A percentile compares a stretch with the other conserved stretches of the same genome.
Conservation (phyloP, 176 grass and related monocot genomes). For the Oryza officinalis region DNA sequence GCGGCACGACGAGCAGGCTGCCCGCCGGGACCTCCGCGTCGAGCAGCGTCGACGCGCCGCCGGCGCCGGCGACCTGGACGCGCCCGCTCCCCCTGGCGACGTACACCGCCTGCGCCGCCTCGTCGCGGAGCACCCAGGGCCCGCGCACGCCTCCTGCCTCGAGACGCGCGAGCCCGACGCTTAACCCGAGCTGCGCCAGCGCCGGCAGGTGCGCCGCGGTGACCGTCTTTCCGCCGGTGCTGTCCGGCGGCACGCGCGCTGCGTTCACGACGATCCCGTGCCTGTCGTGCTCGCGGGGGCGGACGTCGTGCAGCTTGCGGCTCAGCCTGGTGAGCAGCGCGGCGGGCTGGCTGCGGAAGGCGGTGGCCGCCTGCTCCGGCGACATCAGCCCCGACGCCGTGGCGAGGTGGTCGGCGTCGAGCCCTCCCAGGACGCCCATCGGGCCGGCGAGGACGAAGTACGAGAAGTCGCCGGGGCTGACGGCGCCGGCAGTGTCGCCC, state of each 20-base stretch:
- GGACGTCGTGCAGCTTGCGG: background rate
- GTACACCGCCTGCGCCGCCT: conserved; percentile 33
- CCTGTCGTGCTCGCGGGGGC: conserved; percentile 21
- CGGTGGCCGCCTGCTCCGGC: background rate
- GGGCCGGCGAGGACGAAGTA: conserved; percentile 41
- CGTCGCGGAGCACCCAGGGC: conserved; percentile 31
- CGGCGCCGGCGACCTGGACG: conserved; percentile 13
- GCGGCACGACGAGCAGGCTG: conserved; percentile 36
- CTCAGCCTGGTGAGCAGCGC: background rate
- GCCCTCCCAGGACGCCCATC: background rate
- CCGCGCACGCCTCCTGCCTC: background rate
- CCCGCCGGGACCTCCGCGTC: conserved; percentile 23
- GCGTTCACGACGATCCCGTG: conserved; percentile 27
- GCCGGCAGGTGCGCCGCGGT: background rate
- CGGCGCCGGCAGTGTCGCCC: conserved; percentile 21
- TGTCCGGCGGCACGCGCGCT: background rate
- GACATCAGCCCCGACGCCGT: conserved; percentile 16
- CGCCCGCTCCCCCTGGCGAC: conserved; percentile 12
- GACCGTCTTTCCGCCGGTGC: background rate
- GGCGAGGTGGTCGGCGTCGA: conserved; percentile 1
- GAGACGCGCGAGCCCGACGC: conserved; percentile 16
- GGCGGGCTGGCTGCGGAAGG: conserved; percentile 24
- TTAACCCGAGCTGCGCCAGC: conserved; percentile 6
- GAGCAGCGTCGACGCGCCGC: background rate
- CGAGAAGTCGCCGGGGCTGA: conserved; percentile 18